Conservation (phyloP, 306 rosid species). For the Medicago ruthenica region DNA sequence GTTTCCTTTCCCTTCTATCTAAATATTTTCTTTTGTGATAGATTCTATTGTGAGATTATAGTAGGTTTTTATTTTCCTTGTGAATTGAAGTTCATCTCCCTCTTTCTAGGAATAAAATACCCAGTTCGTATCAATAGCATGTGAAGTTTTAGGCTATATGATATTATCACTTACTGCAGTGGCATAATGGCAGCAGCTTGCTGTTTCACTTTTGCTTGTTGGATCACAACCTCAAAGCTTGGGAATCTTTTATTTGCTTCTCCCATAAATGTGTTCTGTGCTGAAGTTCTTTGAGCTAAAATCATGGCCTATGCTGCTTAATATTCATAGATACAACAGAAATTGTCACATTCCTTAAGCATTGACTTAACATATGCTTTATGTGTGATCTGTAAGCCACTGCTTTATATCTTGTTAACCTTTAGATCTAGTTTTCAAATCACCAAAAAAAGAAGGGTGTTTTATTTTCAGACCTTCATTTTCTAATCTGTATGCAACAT, state of each 20-base stretch:
- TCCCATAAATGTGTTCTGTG: constrained; percentile 25
- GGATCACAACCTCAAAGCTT: constrained; percentile 19
- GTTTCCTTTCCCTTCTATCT: constrained; percentile 2
- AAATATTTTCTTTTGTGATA: constrained; percentile 32
- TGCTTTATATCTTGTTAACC: constrained; percentile 14
- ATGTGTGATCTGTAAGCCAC: neutral
- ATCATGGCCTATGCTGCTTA: constrained; percentile 11
- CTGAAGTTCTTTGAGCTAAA: constrained; percentile 21
- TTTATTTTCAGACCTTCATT: constrained; percentile 24
- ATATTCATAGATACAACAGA: constrained; percentile 11
- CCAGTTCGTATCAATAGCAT: constrained; percentile 22
- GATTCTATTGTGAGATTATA: constrained; percentile 17
- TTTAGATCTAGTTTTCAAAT: constrained; percentile 29
- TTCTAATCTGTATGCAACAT: neutral
- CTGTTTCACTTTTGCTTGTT: constrained; percentile 5
- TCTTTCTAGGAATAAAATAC: constrained; percentile 13
- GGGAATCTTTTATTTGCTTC: constrained; percentile 31
- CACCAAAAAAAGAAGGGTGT: constrained; percentile 2
- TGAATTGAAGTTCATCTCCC: constrained; percentile 22
- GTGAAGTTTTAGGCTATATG: neutral
- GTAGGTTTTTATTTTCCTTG: constrained; percentile 30
- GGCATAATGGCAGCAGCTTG: constrained; percentile 23
- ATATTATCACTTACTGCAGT: constrained; percentile 14
- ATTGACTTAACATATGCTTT: constrained; percentile 11
- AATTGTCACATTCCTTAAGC: constrained; percentile 20